A percentile compares a stretch with the other conserved stretches of the same genome.
Conservation (phyloP, 2,329 filamentous ascomycete species). For the Ascochyta pisi region DNA sequence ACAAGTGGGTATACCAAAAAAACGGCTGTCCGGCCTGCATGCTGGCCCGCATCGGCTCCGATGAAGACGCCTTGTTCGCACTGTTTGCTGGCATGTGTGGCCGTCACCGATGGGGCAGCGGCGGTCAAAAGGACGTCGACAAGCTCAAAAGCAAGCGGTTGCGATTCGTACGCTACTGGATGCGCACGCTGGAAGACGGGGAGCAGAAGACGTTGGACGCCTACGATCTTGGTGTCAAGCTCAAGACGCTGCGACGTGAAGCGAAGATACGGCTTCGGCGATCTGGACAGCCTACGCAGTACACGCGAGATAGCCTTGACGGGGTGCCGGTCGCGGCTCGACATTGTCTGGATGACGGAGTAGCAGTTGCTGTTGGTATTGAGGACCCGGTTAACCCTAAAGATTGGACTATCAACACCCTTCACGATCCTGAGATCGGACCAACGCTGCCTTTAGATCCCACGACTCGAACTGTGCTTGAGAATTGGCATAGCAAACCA, state of each 20-base stretch:
- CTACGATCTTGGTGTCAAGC: conserved; percentile 29
- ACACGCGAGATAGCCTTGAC: not conserved
- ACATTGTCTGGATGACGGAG: not conserved
- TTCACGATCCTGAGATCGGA: not conserved
- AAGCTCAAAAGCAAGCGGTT: conserved; percentile 29
- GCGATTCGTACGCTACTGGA: conserved; percentile 35
- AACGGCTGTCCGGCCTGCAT: conserved; percentile 41
- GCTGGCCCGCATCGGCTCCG: conserved; percentile 37
- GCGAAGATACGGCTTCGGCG: not conserved
- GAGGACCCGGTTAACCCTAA: not conserved
- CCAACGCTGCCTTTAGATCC: not conserved
- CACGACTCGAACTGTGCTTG: not conserved
- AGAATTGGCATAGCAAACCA: not conserved
- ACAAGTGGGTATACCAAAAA: conserved; percentile 31
- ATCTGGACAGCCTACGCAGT: not conserved
- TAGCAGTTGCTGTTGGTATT: not conserved
- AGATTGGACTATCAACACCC: not conserved
- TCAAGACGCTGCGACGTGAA: conserved; percentile 22
- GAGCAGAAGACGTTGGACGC: conserved; percentile 21
- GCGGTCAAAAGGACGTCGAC: conserved; percentile 14
- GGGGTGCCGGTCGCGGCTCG: not conserved
- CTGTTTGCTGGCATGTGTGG: conserved; percentile 38
- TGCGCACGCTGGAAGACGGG: conserved; percentile 19
- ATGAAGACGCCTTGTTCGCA: conserved; percentile 30
- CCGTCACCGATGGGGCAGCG: conserved; percentile 12